Evolutionary conservation across 306 rosid species (phyloP).

Genomic region (Mucuna pruriens): DNA sequence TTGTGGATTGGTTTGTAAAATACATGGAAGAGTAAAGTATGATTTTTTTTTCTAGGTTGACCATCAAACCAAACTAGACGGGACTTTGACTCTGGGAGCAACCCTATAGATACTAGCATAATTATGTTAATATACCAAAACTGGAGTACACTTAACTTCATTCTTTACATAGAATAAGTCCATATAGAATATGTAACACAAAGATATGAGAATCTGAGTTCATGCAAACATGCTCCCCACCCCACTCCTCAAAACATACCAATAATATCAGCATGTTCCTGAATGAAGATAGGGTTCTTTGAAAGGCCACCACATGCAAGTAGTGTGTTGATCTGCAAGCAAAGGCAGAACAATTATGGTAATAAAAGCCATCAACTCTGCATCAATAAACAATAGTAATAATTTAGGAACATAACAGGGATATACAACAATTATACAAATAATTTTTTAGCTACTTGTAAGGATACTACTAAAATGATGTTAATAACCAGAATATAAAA

Average conservation of each 20-base stretch:
- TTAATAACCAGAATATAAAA: not conserved
- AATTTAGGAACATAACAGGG: constrained; percentile 6
- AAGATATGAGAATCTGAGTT: not conserved
- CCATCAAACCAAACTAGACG: constrained; percentile 27
- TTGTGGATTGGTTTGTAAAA: constrained; percentile 10
- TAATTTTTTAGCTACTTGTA: not conserved
- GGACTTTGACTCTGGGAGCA: not conserved
- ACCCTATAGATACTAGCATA: not conserved
- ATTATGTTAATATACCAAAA: constrained; percentile 1
- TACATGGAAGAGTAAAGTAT: not conserved
- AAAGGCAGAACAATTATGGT: constrained; percentile 30
- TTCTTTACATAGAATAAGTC: not conserved
- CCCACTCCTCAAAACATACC: constrained; percentile 55
- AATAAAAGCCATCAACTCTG: constrained; percentile 26
- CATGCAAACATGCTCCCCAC: not conserved
- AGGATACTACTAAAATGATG: not conserved
- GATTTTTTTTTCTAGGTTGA: not conserved
- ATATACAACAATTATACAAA: constrained; percentile 8
- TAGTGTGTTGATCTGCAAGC: constrained; percentile 77
- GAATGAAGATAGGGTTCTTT: constrained; percentile 83
- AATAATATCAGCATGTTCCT: constrained; percentile 89
- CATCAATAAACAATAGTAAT: constrained; percentile 20
- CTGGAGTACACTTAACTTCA: constrained; percentile 12
- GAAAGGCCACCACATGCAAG: constrained; percentile 97
- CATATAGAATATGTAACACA: constrained; percentile 13